Evolutionary conservation across 441 rosid genomes (phyloP), one percentile per base, ranked within the genome.

Genomic region (Erodium trifolium): DNA sequence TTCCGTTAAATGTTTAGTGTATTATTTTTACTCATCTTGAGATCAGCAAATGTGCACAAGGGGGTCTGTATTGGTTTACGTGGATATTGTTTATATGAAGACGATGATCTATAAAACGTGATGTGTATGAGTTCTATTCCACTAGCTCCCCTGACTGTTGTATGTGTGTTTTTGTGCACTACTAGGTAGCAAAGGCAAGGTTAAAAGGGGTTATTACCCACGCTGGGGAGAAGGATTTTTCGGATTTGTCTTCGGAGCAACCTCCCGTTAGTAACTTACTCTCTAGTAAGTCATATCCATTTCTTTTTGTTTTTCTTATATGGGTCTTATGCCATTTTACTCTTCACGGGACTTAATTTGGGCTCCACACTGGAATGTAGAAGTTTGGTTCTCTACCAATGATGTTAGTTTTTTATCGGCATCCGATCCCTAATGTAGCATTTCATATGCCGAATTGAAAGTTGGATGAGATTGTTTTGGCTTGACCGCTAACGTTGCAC

Each of bases 121-220:
- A 12, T 0, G 45, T 47, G 27, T 35, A 59, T 70, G 16, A 67
- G 34, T 69, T 29, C 5, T 63, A 63, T 13, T 63, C 41, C n/a
- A 5, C 41, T 13, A 31, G 66, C 66, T 10, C 6, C 39, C n/a
- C 34, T 27, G 4, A 29, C 41, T 31, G 17, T 55, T 73, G 9
- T 16, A 51, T 79, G 68, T 69, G 63, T 59, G 62, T 70, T 41
- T 72, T 65, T 67, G 69, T 34, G 71, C 74, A 72, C 35, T 59
- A 72, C 47, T 86, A 95, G 99, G 89, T 79, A 69, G 87, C 97
- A 17, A 95, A 88, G 78, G 92, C 88, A 81, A 84, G 83, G 76
- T 74, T 95, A 70, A 84, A 86, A 80, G 83, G 85, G 77, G 92
- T 89, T 75, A 86, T 92, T 74, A 78, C 87, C 68, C 79, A 76